Conservation (phyloP, 768 basidiomycete species). For the Gautieria morchelliformis region DNA sequence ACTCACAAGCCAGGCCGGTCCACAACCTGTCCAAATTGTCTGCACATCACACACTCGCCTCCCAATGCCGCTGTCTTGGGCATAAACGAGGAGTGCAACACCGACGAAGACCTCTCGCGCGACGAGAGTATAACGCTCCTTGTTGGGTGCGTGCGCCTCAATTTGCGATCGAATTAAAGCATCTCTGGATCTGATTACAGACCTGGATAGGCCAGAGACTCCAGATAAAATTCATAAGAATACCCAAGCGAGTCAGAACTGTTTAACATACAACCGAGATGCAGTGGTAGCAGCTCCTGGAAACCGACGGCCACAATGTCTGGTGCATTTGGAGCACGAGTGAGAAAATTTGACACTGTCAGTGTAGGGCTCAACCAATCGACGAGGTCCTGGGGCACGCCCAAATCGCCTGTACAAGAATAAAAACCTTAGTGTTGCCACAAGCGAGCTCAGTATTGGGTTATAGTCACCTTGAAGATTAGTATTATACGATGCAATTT, state of each 20-base stretch:
- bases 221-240: neutral
- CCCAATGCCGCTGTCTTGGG: slow-evolving; percentile 56
- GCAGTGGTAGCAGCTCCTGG: slow-evolving; percentile 86
- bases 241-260: neutral
- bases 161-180: slow-evolving; percentile 68
- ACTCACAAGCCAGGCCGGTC: slow-evolving; percentile 52
- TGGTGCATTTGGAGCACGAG: slow-evolving; percentile 50
- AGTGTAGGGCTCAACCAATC: slow-evolving; percentile 86
- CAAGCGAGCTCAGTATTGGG: no score
- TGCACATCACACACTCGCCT: slow-evolving; percentile 55
- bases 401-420: slow-evolving; percentile 20
- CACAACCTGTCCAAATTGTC: slow-evolving; percentile 67
- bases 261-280: slow-evolving; percentile 77
- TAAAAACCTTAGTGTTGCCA: neutral
- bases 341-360: slow-evolving; percentile 63
- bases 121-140: slow-evolving; percentile 69
- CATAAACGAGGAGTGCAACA: slow-evolving; percentile 82
- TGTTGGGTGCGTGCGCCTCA: slow-evolving; percentile 58
- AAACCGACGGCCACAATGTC: slow-evolving; percentile 88
- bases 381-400: slow-evolving; percentile 76
- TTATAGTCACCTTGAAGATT: slow-evolving; percentile 59
- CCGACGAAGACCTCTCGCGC: slow-evolving; percentile 79
- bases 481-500: slow-evolving; percentile 86
- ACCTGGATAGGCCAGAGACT: slow-evolving; percentile 73
- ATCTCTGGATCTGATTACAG: slow-evolving; percentile 60